A percentile compares a stretch with the other conserved stretches of the same genome.
Evolutionary conservation across 495 filamentous ascomycete genomes (phyloP).

Genomic region (Eremomyces bilateralis): DNA sequence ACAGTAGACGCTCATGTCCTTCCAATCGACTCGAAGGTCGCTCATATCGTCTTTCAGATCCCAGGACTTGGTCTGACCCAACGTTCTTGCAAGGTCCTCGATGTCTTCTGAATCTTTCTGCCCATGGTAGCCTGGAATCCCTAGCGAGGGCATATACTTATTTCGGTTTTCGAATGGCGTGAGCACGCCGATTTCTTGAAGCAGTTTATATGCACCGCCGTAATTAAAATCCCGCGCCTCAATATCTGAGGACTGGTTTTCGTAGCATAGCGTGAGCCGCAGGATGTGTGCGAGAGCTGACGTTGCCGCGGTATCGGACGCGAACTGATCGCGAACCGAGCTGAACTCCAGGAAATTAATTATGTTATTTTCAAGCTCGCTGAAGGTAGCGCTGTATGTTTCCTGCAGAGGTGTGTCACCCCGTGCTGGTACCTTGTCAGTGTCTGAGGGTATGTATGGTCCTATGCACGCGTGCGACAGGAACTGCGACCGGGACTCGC

Average conservation of each 20-base stretch:
- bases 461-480: no score
- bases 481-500: no score
- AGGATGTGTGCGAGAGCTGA: not conserved
- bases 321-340: not conserved
- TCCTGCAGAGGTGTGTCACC: no score
- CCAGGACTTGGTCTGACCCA: not conserved
- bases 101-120: constrained; percentile 9
- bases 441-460: no score
- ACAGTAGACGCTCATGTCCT: constrained; percentile 50
- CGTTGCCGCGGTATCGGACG: not conserved
- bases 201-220: constrained; percentile 24
- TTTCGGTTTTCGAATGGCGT: constrained; percentile 57
- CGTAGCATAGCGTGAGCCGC: not conserved
- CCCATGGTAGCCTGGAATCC: constrained; percentile 26
- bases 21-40: constrained; percentile 47
- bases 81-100: not conserved
- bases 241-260: not conserved
- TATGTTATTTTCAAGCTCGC: not conserved
- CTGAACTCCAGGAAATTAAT: not conserved
- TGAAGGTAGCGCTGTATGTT: not conserved
- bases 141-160: constrained; percentile 37
- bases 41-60: constrained; percentile 30
- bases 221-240: constrained; percentile 11
- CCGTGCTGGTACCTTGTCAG: no score
- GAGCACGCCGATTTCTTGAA: constrained; percentile 73